Percentiles rank a stretch among this genome's conserved stretches.
phyloP scores from a whole-genome alignment of 1,284 basidiomycete genomes.

The Ustilago tritici region DNA sequence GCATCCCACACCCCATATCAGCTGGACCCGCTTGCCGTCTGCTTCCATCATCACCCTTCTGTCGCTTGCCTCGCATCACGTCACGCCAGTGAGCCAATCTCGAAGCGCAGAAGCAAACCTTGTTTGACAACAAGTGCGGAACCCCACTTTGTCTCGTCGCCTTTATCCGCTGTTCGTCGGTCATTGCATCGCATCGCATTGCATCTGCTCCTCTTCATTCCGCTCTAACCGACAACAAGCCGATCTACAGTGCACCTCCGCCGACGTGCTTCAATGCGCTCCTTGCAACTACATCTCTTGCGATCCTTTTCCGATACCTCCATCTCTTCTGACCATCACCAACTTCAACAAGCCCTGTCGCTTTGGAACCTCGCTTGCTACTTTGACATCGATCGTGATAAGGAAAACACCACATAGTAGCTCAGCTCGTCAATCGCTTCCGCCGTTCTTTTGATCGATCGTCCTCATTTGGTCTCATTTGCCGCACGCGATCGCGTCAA shows the following conservation, averaged over 20 bases:
- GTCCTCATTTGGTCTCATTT: background rate
- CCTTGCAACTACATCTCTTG: background rate
- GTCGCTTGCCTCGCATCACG: background rate
- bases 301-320: background rate
- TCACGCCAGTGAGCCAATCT: slow-evolving; percentile 2
- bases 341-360: background rate
- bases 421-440: background rate
- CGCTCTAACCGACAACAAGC: background rate
- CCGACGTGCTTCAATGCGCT: slow-evolving; percentile 1
- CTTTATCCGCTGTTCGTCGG: background rate
- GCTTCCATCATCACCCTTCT: background rate
- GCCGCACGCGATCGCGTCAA: background rate
- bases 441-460: background rate
- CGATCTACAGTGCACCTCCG: background rate
- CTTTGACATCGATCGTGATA: background rate
- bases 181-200: background rate
- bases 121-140: background rate
- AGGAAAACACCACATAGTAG: background rate
- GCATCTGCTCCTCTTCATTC: background rate
- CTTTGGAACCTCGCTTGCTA: background rate
- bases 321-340: background rate
- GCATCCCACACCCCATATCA: slow-evolving; percentile 6
- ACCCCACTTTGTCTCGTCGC: background rate
- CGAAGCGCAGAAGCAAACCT: slow-evolving; percentile 4
- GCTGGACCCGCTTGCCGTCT: background rate